Conservation (phyloP, 1,139 yeast species). For the Lodderomyces jiufengensis region DNA sequence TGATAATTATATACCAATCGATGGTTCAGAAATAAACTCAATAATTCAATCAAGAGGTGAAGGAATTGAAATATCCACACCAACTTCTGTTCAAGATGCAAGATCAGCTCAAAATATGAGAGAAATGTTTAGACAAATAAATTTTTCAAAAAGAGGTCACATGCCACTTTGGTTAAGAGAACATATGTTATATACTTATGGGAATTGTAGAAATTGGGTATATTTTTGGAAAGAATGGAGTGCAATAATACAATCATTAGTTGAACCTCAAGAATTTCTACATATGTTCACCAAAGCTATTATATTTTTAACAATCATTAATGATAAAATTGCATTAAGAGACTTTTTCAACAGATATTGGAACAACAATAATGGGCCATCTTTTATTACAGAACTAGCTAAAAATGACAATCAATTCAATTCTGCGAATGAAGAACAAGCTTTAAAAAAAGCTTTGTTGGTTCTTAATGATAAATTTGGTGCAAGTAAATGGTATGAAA, state of each 20-base stretch:
- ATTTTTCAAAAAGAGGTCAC: slow-evolving; percentile 8
- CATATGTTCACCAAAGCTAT: neutral
- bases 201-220: slow-evolving; percentile 36
- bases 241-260: slow-evolving; percentile 9
- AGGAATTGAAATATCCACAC: slow-evolving; percentile 1
- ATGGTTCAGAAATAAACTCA: slow-evolving; percentile 7
- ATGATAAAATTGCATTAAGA: slow-evolving; percentile 24
- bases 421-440: slow-evolving; percentile 20
- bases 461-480: slow-evolving; percentile 15
- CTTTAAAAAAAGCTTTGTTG: slow-evolving; percentile 21
- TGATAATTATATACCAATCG: slow-evolving; percentile 5
- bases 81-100: slow-evolving; percentile 18
- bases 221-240: slow-evolving; percentile 44
- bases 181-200: slow-evolving; percentile 34
- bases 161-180: slow-evolving; percentile 25
- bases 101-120: slow-evolving; percentile 31
- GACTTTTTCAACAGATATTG: slow-evolving; percentile 33
- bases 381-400: slow-evolving; percentile 23
- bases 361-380: slow-evolving; percentile 20
- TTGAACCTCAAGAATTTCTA: slow-evolving; percentile 3
- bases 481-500: slow-evolving; percentile 12
- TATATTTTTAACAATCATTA: slow-evolving; percentile 18
- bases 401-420: slow-evolving; percentile 16
- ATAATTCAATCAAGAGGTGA: slow-evolving; percentile 2
- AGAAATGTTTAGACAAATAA: slow-evolving; percentile 20